phyloP scores from a whole-genome alignment of 768 basidiomycete genomes.

The Porpolomopsis calyptriformis region DNA sequence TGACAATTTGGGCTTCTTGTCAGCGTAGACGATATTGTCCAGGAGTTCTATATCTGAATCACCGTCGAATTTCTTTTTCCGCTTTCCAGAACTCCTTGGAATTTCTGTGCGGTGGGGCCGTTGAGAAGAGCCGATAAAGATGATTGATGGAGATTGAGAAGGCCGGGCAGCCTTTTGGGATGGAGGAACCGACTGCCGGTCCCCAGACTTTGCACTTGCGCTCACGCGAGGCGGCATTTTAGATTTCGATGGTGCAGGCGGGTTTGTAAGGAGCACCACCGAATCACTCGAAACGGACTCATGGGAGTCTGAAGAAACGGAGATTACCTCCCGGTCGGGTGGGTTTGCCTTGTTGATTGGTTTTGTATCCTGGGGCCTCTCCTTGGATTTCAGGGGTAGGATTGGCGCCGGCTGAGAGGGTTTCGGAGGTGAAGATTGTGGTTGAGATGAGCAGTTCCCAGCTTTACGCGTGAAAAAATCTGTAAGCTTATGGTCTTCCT shows the following conservation, averaged over 20 bases:
- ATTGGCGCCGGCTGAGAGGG: background rate
- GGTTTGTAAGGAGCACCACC: background rate
- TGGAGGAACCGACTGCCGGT: background rate
- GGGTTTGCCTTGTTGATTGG: conserved; percentile 7
- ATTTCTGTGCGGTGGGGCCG: background rate
- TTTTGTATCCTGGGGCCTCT: background rate
- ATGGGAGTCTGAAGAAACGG: conserved; percentile 15
- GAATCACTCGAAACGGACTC: conserved; percentile 18
- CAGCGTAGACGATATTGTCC: conserved; percentile 21
- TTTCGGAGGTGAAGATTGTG: conserved; percentile 9
- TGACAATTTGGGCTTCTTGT: conserved; percentile 16
- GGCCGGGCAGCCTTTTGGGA: background rate
- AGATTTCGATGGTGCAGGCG: background rate
- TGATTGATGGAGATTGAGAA: background rate
- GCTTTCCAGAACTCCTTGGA: conserved; percentile 11
- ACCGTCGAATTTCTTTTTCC: conserved; percentile 28
- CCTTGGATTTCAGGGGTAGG: conserved; percentile 4
- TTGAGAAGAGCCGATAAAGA: background rate
- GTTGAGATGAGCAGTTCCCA: conserved; percentile 4
- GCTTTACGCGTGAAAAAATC: conserved; percentile 35
- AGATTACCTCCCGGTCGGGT: conserved; percentile 17
- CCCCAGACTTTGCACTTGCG: background rate
- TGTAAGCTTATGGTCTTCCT: conserved; percentile 21
- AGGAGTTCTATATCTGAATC: conserved; percentile 24
- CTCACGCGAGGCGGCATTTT: background rate